Evolutionary conservation across 129 eudicot species (phyloP), one percentile per base, ranked within the genome.

Genomic region (Deinandra increscens): DNA sequence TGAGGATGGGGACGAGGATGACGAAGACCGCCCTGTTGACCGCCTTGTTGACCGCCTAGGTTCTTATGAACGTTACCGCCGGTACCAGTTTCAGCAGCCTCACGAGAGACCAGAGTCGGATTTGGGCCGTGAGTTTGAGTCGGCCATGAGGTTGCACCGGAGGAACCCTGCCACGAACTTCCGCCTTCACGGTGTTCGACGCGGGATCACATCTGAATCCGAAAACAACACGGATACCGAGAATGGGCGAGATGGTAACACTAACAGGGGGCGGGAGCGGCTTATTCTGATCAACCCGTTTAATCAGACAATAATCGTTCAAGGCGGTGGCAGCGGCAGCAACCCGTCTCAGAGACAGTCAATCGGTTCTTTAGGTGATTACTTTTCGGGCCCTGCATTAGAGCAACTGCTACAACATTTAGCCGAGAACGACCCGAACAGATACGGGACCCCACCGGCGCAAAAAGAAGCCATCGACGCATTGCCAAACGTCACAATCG

Each of bases 381-480:
- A 91, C 56, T 79, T 91, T 67, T 49, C 90, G 9, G 97, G 97
- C 41, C 95, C 89, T 4, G 97, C 91, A 43, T 70, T 91, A 29
- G 97, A 91, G 63, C 56, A 77, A 69, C 62, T 91, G 72, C 66
- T 91, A 43, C 97, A 91, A 74, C 96, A 91, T 73, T 85, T 91
- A 70, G 82, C 92, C 1, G 97, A 91, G 72, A 91, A 87, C 56
- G 96, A 88, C 76, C 96, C 90, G 2, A 91, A 81, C 70, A 81
- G 97, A 76, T 82, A 91, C 9, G 97, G 97, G 5, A 88, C 97
- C 1, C 92, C 90, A 18, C 97, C 97, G 0, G 92, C 97, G 0
- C 78, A 64, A 53, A 91, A 88, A 48, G 90, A 85, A 70, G 92
- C 89, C 0, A 83, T 91, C 20, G 93, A 91, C 20, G 88, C 90